Base-by-base conservation (phyloP, 345 rosid genomes). In the Populus euphratica region DNA sequence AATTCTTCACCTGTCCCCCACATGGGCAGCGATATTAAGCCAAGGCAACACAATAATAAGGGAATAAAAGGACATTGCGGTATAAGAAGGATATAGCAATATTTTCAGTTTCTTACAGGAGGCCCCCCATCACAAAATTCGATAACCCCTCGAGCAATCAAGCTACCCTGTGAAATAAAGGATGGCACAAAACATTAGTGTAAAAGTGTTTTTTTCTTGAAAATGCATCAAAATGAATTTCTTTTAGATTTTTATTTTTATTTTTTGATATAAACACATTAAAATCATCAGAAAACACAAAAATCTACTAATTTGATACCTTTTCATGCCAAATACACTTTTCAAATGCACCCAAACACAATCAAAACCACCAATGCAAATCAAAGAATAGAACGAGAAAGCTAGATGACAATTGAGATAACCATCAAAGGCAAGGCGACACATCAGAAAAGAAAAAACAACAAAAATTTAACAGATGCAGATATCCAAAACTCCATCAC, bases 111-210 rank as follows among this genome's bases (percentile, higher is more conserved):
- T 73, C 92, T 88, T 87, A 94, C 97, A 77, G 83, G 84, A 52
- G 97, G 98, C n/a, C 84, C 97, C 77, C 88, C 97, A 44, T 89
- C 94, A 78, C 97, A 94, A 73, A 93, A 88, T 81, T 94, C 95
- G 76, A 94, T 76, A 76, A 94, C 31, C 75, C 90, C 97, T 70
- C 90, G 90, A 77, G 90, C 97, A 80, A 94, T 69, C 91, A 91
- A 64, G 85, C 72, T 84, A 78, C 97, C 97, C 88, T 94, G 86
- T 9, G 56, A 77, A 73, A 73, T n/a, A 73, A 76, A 62, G 21
- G 59, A 74, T 8, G 20, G 41, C 36, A 39, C 9, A 25, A 20
- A 36, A 44, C 50, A 44, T 78, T 77, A 35, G 75, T 41, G 43
- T 41, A 41, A 41, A 41, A 10, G 47, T 41, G 14, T 13, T 43